Evolutionary conservation across 2,329 filamentous ascomycete genomes (phyloP).

Genomic region (Trichoderma brevicompactum): DNA sequence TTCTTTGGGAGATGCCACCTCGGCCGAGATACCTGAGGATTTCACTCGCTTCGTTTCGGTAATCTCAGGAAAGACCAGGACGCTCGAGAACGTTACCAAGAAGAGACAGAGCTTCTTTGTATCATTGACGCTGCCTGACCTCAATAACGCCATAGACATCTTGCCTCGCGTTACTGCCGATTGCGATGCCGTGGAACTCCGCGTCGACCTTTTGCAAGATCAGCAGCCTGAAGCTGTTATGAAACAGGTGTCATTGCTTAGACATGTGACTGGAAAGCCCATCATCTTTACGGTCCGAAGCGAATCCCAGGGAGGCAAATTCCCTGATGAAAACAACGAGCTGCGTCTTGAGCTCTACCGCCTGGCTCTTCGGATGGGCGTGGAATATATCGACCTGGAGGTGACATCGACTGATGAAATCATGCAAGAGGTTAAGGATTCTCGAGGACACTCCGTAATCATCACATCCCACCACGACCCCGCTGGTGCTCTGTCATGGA

Average conservation of each 20-base stretch:
- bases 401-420: constrained; percentile 82
- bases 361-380: constrained; percentile 77
- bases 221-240: constrained; percentile 76
- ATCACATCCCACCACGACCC: constrained; percentile 97
- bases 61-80: constrained; percentile 51
- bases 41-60: constrained; percentile 47
- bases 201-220: constrained; percentile 88
- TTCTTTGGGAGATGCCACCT: constrained; percentile 35
- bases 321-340: constrained; percentile 76
- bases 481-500: constrained; percentile 78
- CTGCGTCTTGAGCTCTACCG: constrained; percentile 75
- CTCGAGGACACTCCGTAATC: constrained; percentile 75
- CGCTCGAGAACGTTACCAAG: constrained; percentile 44
- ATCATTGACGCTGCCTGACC: constrained; percentile 79
- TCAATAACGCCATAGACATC: constrained; percentile 65
- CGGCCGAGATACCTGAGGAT: constrained; percentile 37
- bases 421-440: constrained; percentile 68
- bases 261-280: constrained; percentile 72
- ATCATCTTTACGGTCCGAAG: constrained; percentile 94
- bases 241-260: constrained; percentile 78
- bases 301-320: constrained; percentile 81
- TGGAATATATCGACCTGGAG: constrained; percentile 93
- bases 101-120: constrained; percentile 89
- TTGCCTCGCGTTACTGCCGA: constrained; percentile 78
- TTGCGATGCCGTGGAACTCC: constrained; percentile 88